These are phyloP conservation scores for Pyrus pyrifolia DNA, from an alignment of 306 rosid genomes.

Conservation along the genomic window DNA sequence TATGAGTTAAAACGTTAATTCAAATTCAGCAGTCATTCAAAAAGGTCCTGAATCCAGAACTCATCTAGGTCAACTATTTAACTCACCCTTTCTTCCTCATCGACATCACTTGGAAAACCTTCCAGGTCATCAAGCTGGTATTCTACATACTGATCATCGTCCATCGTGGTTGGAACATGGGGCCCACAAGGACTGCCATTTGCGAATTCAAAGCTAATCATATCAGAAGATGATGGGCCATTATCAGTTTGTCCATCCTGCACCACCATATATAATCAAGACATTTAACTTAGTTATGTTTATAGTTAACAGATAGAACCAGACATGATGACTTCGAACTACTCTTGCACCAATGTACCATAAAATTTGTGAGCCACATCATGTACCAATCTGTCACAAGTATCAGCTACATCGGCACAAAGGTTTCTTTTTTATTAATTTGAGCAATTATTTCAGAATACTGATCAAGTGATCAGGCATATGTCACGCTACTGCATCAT, in stretches of 20 bases:
- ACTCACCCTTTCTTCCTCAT: conserved; percentile 81
- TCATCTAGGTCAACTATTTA: neutral
- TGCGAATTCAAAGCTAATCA: conserved; percentile 89
- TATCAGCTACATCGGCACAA: neutral
- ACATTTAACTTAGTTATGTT: neutral
- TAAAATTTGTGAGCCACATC: neutral
- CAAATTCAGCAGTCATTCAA: neutral
- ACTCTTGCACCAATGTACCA: neutral
- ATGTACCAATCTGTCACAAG: neutral
- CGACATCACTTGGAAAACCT: conserved; percentile 57
- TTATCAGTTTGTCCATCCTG: conserved; percentile 49
- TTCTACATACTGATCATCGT: conserved; percentile 79
- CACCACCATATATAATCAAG: conserved; percentile 10
- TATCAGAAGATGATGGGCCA: conserved; percentile 63
- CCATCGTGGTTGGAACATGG: conserved; percentile 49
- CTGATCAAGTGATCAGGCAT: neutral
- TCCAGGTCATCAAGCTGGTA: conserved; percentile 68
- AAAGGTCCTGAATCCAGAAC: neutral
- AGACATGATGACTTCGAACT: neutral
- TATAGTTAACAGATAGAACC: neutral
- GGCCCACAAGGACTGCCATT: conserved; percentile 58
- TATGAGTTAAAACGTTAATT: conserved; percentile 3
- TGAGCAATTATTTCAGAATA: neutral
- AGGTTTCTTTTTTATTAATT: neutral
- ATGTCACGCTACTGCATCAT: neutral